These are phyloP conservation scores for Durio zibethinus DNA, from an alignment of 345 rosid genomes.

Conservation along the genomic window DNA sequence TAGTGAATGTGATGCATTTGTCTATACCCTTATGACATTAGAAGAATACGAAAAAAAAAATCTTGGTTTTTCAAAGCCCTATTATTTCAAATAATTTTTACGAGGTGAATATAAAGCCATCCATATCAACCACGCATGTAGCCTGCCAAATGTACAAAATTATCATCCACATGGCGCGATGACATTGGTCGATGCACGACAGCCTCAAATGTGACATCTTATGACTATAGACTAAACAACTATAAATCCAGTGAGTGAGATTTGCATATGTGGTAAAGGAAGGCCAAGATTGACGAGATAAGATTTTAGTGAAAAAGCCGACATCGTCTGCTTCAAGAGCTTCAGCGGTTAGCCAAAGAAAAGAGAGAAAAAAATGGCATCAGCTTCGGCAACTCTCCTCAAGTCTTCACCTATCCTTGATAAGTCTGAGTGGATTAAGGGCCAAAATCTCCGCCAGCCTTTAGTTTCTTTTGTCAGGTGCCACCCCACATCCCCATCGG, in stretches of 20 bases:
- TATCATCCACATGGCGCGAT: constrained; percentile 58
- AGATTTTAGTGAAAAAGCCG: constrained; percentile 15
- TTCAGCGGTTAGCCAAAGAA: constrained; percentile 18
- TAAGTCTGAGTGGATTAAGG: constrained; percentile 80
- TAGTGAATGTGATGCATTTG: constrained; percentile 32
- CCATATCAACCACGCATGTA: constrained; percentile 36
- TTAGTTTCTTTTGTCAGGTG: constrained; percentile 44
- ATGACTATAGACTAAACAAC: constrained; percentile 18
- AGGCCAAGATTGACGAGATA: constrained; percentile 37
- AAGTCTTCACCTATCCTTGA: constrained; percentile 79
- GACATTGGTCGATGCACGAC: constrained; percentile 41
- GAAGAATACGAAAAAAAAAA: constrained; percentile 16
- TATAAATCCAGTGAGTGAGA: constrained; percentile 35
- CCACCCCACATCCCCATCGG: constrained; percentile 40
- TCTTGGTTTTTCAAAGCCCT: constrained; percentile 13
- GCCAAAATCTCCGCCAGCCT: constrained; percentile 59
- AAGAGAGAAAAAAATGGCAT: constrained; percentile 52
- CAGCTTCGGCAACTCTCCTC: constrained; percentile 66
- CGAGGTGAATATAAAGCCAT: constrained; percentile 35
- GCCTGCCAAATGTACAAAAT: constrained; percentile 35
- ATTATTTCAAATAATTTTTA: constrained; percentile 11
- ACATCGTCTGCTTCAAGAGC: background rate
- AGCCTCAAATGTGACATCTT: constrained; percentile 83
- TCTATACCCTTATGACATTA: constrained; percentile 10
- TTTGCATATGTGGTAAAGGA: constrained; percentile 42